These are phyloP conservation scores for Sporothrix sp. DNA, from an alignment of 2,329 filamentous ascomycete genomes.

Conservation along the genomic window DNA sequence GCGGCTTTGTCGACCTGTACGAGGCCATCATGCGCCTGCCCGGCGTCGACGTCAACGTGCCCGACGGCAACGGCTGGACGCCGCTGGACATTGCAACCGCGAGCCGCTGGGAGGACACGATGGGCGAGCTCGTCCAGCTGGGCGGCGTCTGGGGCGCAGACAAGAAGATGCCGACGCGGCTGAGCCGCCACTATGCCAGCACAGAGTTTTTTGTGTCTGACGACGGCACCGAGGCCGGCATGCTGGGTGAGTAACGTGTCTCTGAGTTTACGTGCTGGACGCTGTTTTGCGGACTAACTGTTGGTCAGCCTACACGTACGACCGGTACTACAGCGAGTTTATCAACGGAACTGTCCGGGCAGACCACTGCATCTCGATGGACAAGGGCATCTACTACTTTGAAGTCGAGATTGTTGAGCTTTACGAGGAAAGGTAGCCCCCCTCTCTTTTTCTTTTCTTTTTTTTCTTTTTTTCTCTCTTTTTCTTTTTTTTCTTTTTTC, in stretches of 20 bases:
- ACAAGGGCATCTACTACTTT: constrained; percentile 9
- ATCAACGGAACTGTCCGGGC: background rate
- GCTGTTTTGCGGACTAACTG: too few relatives aligned
- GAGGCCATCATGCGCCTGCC: background rate
- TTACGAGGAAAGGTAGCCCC: background rate
- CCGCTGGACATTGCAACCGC: constrained; percentile 3
- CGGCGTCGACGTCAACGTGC: constrained; percentile 5
- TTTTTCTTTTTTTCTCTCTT: too few relatives aligned
- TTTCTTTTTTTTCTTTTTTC: background rate
- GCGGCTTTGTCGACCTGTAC: background rate
- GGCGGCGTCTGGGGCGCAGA: background rate
- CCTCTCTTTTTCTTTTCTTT: too few relatives aligned
- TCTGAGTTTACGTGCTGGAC: too few relatives aligned
- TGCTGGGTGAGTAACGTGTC: background rate
- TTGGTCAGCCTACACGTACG: background rate
- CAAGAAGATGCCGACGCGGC: background rate
- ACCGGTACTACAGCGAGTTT: background rate
- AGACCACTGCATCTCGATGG: background rate
- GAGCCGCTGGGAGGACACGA: background rate
- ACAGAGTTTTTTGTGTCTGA: background rate
- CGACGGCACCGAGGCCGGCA: background rate
- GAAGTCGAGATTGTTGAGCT: constrained; percentile 9
- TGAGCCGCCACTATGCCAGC: background rate
- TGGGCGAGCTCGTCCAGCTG: background rate
- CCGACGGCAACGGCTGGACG: constrained; percentile 8